phyloP scores from a whole-genome alignment of 2,329 filamentous ascomycete species.

The Biscogniauxia marginata region DNA sequence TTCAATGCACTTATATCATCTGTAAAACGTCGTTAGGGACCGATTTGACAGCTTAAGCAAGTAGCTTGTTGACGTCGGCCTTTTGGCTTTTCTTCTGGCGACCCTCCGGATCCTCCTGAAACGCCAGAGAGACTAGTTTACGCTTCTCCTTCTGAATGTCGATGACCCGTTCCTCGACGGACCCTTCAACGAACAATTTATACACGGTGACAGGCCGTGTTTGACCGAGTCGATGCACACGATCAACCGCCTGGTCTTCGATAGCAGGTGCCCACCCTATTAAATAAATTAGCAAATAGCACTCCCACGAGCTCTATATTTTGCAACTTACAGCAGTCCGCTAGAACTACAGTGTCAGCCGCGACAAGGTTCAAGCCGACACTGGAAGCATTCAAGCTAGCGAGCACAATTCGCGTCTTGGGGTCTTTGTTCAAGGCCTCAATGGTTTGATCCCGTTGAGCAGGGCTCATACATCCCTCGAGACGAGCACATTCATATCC shows the following conservation, averaged over 20 bases:
- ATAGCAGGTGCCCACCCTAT: constrained; percentile 86
- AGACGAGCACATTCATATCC: constrained; percentile 68
- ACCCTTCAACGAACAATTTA: constrained; percentile 75
- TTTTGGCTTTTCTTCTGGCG: constrained; percentile 40
- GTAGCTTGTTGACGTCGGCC: constrained; percentile 51
- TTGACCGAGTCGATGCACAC: constrained; percentile 83
- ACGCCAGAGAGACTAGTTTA: constrained; percentile 73
- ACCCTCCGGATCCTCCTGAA: constrained; percentile 66
- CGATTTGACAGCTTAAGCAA: constrained; percentile 31
- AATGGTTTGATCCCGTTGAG: constrained; percentile 70
- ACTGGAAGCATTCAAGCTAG: constrained; percentile 76
- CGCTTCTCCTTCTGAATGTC: constrained; percentile 78
- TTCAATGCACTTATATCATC: too few relatives aligned
- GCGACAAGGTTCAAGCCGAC: constrained; percentile 85
- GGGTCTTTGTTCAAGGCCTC: constrained; percentile 65
- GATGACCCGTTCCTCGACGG: constrained; percentile 78
- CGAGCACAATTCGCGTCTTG: constrained; percentile 72
- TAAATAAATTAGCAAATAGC: too few relatives aligned
- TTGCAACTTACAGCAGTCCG: constrained; percentile 70
- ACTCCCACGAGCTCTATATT: too few relatives aligned
- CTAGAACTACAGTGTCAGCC: constrained; percentile 80
- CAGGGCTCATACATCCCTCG: constrained; percentile 75
- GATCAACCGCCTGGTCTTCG: constrained; percentile 87
- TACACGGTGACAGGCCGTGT: constrained; percentile 76
- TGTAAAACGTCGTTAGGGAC: background rate